Evolutionary conservation across 1,284 basidiomycete genomes (phyloP), one percentile per base, ranked within the genome.

Genomic region (Meira miltonrushii): DNA sequence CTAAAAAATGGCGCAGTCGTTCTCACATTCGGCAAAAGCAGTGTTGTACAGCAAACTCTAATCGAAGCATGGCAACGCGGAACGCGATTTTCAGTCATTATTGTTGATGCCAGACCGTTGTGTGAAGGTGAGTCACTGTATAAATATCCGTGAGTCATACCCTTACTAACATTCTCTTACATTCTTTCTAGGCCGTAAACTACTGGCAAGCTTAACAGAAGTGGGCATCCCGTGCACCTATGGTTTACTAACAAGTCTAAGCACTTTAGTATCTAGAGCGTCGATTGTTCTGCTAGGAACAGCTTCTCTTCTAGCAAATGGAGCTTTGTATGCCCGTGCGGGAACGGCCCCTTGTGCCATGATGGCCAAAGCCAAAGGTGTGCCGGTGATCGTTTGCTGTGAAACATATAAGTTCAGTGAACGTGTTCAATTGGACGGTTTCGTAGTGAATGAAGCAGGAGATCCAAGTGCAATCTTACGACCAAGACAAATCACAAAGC

Each of bases 341-440:
- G 95, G 95, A 23, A 97, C 93, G 1, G 94, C 94, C 0, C 85
- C 93, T 65, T 90, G 96, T 21, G 91, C 94, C 0, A 93, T 98
- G 91, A 86, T 97, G 83, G 90, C 92, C 0, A 90, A 91, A 78
- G 85, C 86, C 57, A 85, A 88, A 72, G 87, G 87, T 19, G 87
- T 97, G 1, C 95, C 95, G 7, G 92, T 97, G 15, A 86, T 98
- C 54, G 92, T 94, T 15, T 96, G 92, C 71, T 95, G 93, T 52
- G 95, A 98, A 81, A 98, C 95, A 17, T 97, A 97, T 83, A 99
- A 99, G 79, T 97, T 95, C 73, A 89, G 89, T 21, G 95, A 98
- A 70, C 85, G 87, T 39, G 88, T 98, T 39, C 88, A 91, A 78
- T 82, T 98, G 53, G 95, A 99, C 79, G 89, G 89, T 37, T 92